These are phyloP conservation scores for Infundibulicybe gibba DNA, from an alignment of 768 basidiomycete genomes.

Conservation along the genomic window DNA sequence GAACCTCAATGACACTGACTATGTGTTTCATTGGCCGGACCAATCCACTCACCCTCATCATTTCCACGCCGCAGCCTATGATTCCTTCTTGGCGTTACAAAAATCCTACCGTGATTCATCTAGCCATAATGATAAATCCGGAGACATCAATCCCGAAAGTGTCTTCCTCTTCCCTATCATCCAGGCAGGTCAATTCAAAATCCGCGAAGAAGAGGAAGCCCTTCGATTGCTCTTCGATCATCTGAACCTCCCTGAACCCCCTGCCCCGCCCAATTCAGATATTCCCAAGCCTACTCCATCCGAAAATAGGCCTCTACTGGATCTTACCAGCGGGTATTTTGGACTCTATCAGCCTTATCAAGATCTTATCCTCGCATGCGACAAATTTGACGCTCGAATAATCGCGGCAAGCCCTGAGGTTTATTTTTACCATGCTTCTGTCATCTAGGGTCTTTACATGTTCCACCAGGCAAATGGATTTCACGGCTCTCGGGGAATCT, in stretches of 20 bases:
- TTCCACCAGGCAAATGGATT: constrained; percentile 87
- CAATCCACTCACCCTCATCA: constrained; percentile 61
- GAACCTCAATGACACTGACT: constrained; percentile 23
- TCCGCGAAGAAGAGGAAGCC: constrained; percentile 79
- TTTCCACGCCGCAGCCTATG: constrained; percentile 58
- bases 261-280: constrained; percentile 2
- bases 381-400: constrained; percentile 60
- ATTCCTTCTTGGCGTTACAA: constrained; percentile 61
- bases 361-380: constrained; percentile 55
- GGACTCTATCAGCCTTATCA: constrained; percentile 82
- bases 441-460: neutral
- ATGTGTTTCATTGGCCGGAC: constrained; percentile 66
- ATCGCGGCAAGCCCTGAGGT: constrained; percentile 89
- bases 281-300: constrained; percentile 13
- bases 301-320: constrained; percentile 43
- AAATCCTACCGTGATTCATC: constrained; percentile 22
- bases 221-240: constrained; percentile 57
- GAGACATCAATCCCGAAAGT: constrained; percentile 19
- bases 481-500: constrained; percentile 83
- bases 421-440: constrained; percentile 11
- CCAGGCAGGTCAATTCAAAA: constrained; percentile 84
- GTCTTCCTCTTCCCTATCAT: constrained; percentile 78
- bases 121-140: neutral
- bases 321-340: constrained; percentile 96
- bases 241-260: constrained; percentile 15